phyloP scores from a whole-genome alignment of 768 basidiomycete species.

The Collybia nuda region DNA sequence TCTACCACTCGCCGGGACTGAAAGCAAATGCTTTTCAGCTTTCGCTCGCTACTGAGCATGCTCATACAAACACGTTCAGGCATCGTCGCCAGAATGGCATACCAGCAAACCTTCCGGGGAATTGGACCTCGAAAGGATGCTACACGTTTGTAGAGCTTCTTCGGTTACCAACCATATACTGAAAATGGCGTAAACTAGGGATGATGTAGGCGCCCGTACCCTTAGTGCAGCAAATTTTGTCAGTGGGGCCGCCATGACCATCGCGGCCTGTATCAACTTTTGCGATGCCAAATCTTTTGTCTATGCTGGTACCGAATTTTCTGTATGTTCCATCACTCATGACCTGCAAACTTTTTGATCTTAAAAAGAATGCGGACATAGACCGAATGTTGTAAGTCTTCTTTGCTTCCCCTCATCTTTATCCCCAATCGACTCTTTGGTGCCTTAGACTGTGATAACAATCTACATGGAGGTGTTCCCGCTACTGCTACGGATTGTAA shows the following conservation, averaged over 20 bases:
- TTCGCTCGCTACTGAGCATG: conserved; percentile 22
- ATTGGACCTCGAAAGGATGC: conserved; percentile 62
- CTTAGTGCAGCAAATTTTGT: conserved; percentile 47
- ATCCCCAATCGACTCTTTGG: not conserved
- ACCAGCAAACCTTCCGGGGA: conserved; percentile 44
- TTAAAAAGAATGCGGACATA: conserved; percentile 13
- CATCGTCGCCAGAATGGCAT: conserved; percentile 38
- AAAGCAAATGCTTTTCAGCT: conserved; percentile 15
- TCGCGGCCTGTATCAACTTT: conserved; percentile 47
- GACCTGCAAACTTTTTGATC: not conserved
- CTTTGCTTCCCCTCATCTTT: conserved; percentile 7
- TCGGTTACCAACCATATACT: not conserved
- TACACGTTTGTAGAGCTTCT: conserved; percentile 45
- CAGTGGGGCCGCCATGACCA: conserved; percentile 58
- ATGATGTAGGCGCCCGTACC: conserved; percentile 57
- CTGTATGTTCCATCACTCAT: conserved; percentile 18
- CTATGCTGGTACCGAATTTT: conserved; percentile 71
- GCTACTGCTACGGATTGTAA: conserved; percentile 55
- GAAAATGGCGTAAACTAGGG: conserved; percentile 33
- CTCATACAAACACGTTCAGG: conserved; percentile 18
- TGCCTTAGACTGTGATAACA: conserved; percentile 61
- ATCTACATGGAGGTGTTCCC: conserved; percentile 42
- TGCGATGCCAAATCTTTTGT: conserved; percentile 48
- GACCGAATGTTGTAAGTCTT: conserved; percentile 53
- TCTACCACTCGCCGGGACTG: not conserved